Percentiles rank a stretch among this genome's conserved stretches.
Conservation (phyloP, 345 rosid species). For the Corymbia maculata region DNA sequence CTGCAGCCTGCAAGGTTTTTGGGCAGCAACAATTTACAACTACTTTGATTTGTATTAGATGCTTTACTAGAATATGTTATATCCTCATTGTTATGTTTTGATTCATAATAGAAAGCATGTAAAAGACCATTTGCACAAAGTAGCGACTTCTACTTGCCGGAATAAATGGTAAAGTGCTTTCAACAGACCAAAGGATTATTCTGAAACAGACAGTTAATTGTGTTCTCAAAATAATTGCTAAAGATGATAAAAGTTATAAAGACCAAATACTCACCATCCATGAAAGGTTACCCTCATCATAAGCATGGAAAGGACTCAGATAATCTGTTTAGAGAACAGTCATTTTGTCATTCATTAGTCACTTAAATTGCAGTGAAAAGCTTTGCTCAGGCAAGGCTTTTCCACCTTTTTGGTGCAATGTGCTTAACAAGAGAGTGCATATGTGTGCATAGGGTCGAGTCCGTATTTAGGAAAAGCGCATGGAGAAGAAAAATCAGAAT, state of each 20-base stretch:
- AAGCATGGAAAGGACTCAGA: constrained; percentile 62
- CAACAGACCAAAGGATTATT: background rate
- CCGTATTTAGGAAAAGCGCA: background rate
- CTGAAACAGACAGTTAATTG: background rate
- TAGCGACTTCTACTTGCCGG: background rate
- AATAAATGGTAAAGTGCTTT: background rate
- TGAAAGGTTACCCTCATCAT: constrained; percentile 64
- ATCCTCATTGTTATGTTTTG: background rate
- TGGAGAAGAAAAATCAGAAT: background rate
- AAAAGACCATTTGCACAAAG: background rate
- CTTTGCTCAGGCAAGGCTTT: background rate
- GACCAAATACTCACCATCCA: constrained; percentile 41
- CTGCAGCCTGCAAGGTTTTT: constrained; percentile 36
- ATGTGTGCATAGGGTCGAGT: background rate
- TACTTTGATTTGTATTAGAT: background rate
- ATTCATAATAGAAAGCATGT: background rate
- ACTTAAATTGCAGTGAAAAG: background rate
- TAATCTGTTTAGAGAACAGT: constrained; percentile 26
- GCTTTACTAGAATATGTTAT: background rate
- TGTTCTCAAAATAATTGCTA: background rate
- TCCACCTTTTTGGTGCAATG: background rate
- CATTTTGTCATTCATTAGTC: background rate
- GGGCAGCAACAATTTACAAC: background rate
- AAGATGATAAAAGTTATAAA: background rate
- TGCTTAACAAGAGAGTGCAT: background rate